These are phyloP conservation scores for Withania somnifera DNA, from an alignment of 305 asterid genomes.

Conservation along the genomic window DNA sequence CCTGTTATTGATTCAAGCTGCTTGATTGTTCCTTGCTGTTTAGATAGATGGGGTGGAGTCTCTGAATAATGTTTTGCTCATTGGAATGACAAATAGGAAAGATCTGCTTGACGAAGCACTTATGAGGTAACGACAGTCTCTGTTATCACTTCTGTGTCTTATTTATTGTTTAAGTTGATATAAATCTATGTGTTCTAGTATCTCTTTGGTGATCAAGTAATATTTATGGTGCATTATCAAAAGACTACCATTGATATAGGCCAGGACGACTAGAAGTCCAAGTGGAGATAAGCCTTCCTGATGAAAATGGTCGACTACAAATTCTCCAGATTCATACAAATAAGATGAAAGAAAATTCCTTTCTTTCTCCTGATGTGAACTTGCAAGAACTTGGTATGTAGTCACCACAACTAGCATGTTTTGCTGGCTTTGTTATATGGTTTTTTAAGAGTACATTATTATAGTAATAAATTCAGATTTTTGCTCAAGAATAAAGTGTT, in stretches of 20 bases:
- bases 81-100: slow-evolving; percentile 98
- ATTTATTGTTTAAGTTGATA: neutral
- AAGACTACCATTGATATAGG: slow-evolving; percentile 23
- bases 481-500: too few species aligned
- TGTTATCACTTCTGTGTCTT: slow-evolving; percentile 2
- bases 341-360: slow-evolving; percentile 95
- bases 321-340: slow-evolving; percentile 96
- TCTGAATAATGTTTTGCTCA: slow-evolving; percentile 95
- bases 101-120: slow-evolving; percentile 99
- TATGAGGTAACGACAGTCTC: slow-evolving; percentile 48
- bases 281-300: slow-evolving; percentile 99
- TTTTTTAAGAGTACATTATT: neutral
- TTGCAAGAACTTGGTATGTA: slow-evolving; percentile 86
- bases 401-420: neutral
- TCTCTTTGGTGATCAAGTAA: neutral
- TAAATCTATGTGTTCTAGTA: neutral
- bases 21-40: too few species aligned
- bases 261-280: slow-evolving; percentile 99
- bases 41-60: too few species aligned
- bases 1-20: slow-evolving; percentile 7
- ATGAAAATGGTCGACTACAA: slow-evolving; percentile 93
- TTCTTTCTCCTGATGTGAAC: slow-evolving; percentile 89
- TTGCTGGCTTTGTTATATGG: neutral
- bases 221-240: slow-evolving; percentile 9
- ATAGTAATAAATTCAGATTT: neutral